Base-by-base conservation (phyloP, 1,139 yeast genomes). In the Yamadazyma oceani region DNA sequence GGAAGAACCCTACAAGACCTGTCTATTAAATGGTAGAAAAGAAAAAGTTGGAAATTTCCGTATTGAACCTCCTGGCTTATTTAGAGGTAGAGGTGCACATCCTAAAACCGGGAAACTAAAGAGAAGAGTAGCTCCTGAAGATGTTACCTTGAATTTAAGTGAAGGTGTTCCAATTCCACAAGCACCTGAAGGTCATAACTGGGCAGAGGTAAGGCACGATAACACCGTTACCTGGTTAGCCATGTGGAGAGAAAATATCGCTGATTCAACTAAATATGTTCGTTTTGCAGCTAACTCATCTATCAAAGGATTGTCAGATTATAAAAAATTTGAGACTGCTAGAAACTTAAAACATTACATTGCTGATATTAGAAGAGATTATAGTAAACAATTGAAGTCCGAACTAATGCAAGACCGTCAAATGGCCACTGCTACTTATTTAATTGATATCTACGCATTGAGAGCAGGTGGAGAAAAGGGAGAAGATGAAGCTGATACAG, bases 401-500 rank as follows among this genome's bases (percentile, higher is more conserved):
- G 80, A 78, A 45, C 61, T 85, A 37, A 90, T 87, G 95, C 77
- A 81, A 41, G 87, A 85, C 40, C 75, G 98, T 45, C 97, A 92
- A 64, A 79, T 90, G 58, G 97, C 97, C 3, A 87, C 95, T 2
- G 97, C 97, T 2, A 87, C 92, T 36, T 92, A 90, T 59, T 73
- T 92, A 37, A 90, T 92, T 56, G 98, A 92, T 66, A 80, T 83
- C n/a, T 83, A 89, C 57, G 97, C 97, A 0, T 74, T 92, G 46
- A 86, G 97, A 84, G 97, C 97, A 0, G 97, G 97, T 58, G 97
- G 97, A 51, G 97, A 92, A 63, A 90, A 90, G 60, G 87, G 94
- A 13, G 97, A 90, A 8, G 97, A 92, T 53, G 97, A 90, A 58
- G 97, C 97, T 2, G 98, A 92, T 59, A 90, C 98, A 2, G 98